A percentile compares a stretch with the other conserved stretches of the same genome.
phyloP scores from a whole-genome alignment of 2,329 filamentous ascomycete genomes.

The Nectriaceae sp. region DNA sequence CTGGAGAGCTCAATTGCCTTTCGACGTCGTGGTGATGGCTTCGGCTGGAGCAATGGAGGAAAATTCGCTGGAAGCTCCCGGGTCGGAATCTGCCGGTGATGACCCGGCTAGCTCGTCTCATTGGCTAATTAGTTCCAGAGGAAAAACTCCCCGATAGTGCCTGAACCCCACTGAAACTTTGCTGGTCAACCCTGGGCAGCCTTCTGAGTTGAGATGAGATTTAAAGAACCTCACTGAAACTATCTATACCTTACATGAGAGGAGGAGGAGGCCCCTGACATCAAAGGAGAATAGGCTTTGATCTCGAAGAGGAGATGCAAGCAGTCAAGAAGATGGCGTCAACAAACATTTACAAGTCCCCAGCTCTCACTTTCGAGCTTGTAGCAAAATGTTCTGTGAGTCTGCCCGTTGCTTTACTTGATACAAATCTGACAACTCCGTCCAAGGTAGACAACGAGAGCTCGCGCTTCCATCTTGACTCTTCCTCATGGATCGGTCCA shows the following conservation, averaged over 20 bases:
- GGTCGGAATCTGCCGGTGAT: constrained; percentile 32
- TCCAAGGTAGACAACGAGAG: constrained; percentile 77
- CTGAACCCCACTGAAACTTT: constrained; percentile 23
- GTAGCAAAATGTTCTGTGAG: constrained; percentile 79
- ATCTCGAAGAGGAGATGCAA: constrained; percentile 29
- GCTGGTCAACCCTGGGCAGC: constrained; percentile 10
- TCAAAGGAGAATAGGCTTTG: background rate
- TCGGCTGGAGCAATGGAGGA: constrained; percentile 21
- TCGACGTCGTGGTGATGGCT: constrained; percentile 21
- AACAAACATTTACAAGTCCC: constrained; percentile 52
- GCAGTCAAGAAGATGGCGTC: constrained; percentile 47
- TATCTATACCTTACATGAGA: constrained; percentile 4
- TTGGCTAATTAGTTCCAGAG: constrained; percentile 17
- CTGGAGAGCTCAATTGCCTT: constrained; percentile 33
- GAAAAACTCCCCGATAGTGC: constrained; percentile 3
- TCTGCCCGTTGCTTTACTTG: constrained; percentile 13
- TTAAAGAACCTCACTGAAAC: constrained; percentile 7
- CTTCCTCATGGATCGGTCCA: constrained; percentile 90
- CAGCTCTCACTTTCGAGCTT: constrained; percentile 78
- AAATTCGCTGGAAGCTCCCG: constrained; percentile 32
- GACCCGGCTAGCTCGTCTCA: constrained; percentile 26
- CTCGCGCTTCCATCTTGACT: constrained; percentile 82
- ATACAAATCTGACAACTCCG: constrained; percentile 17
- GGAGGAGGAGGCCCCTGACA: background rate
- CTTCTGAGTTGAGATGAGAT: constrained; percentile 13